phyloP scores from a whole-genome alignment of 2,329 filamentous ascomycete genomes.

The Diaporthe citri region DNA sequence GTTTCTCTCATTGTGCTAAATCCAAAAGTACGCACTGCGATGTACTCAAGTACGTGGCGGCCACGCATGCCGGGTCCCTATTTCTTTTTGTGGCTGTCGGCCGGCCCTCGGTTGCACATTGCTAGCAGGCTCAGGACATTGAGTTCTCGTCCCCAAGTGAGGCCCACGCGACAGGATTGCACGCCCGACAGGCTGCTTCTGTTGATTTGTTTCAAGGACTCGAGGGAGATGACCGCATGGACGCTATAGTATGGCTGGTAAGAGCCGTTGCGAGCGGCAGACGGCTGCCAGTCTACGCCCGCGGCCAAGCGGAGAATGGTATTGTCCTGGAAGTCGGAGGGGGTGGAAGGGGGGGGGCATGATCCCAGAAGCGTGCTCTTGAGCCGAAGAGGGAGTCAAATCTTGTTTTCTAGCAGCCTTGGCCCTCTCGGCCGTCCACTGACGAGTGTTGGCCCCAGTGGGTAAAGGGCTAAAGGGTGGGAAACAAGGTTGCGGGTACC shows the following conservation, averaged over 20 bases:
- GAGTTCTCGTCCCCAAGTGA: background rate
- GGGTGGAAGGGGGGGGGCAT: slow-evolving; percentile 4
- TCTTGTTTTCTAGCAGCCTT: slow-evolving; percentile 30
- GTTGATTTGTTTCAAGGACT: slow-evolving; percentile 12
- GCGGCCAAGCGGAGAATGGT: background rate
- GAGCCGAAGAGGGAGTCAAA: slow-evolving; percentile 9
- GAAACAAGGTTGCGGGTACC: slow-evolving; percentile 35
- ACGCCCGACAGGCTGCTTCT: slow-evolving; percentile 9
- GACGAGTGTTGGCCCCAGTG: slow-evolving; percentile 24
- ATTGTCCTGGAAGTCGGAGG: background rate
- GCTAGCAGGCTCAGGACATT: background rate
- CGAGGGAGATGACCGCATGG: slow-evolving; percentile 15
- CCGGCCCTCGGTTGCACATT: background rate
- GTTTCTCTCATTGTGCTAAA: slow-evolving; percentile 9
- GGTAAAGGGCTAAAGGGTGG: slow-evolving; percentile 27
- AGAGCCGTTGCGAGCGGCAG: slow-evolving; percentile 15
- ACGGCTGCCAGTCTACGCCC: background rate
- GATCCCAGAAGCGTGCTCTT: slow-evolving; percentile 5
- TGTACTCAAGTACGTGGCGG: slow-evolving; percentile 7
- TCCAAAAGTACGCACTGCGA: background rate
- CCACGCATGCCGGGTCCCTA: background rate
- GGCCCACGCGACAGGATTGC: background rate
- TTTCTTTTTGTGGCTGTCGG: slow-evolving; percentile 2
- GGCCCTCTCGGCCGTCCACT: slow-evolving; percentile 9
- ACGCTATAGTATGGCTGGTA: slow-evolving; percentile 19